Base-by-base conservation (phyloP, 2,329 filamentous ascomycete species). In the Knufia petricola region DNA sequence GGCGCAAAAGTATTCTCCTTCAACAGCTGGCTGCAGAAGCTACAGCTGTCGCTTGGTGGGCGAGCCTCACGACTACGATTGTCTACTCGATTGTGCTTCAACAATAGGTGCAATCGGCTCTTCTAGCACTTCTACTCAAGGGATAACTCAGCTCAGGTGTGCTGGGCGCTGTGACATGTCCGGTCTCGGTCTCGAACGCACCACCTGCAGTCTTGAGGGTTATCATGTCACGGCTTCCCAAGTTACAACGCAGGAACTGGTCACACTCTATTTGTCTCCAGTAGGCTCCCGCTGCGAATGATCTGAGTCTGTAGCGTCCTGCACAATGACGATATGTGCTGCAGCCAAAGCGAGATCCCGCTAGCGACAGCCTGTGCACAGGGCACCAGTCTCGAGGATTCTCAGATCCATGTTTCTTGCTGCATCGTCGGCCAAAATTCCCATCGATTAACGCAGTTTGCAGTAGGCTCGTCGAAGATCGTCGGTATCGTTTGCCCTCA, bases 111-210 rank as follows among this genome's bases (percentile, higher is more conserved):
- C 42, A n/a, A 32, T 28, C 20, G 24, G 42, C 24, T 32, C 26
- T 17, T 28, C 42, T 45, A 45, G 24, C 2, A 45, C 42, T 8
- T 45, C 42, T 6, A 45, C 12, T 8, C 42, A 28, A 17, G 42
- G 42, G 13, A n/a, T 12, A 17, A 87, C 83, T 0, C 47, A 87
- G 58, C 0, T 82, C 82, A 0, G 78, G 74, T 1, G 54, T 79
- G 1, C 63, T 75, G 59, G 77, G 69, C 10, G 81, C 64, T 32
- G 76, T 67, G 17, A 87, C 76, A 59, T 79, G 83, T 0, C 84
- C 84, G 39, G 78, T 74, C 10, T 75, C 70, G 4, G 87, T 76
- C 30, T 78, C 69, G 71, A 82, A 86, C 0, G 85, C 76, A 6
- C 41, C 55, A 53, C 56, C 53, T 2, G 58, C 56, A 2, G 57